Evolutionary conservation across 805 yeast genomes (phyloP), one percentile per base, ranked within the genome.

Genomic region (Kuraishia cidri): DNA sequence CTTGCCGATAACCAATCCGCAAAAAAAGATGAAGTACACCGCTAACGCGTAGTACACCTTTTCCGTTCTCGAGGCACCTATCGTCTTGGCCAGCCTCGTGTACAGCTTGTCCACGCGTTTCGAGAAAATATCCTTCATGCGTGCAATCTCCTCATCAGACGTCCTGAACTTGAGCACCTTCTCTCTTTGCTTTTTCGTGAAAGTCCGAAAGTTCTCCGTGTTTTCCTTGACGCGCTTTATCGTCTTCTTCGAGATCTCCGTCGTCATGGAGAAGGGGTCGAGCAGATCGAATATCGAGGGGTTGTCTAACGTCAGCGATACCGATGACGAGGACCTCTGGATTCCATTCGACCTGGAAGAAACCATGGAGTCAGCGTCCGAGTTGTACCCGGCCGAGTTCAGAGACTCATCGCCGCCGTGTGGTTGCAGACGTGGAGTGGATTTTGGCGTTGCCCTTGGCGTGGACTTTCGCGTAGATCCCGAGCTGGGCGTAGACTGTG

Each of bases 21-120:
- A 64, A 12, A 70, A 50, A 27, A 90, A 83, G 6, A 90, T 71
- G 33, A 72, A 56, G 36, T 75, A 71, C 25, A 86, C 62, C 0
- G 94, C 77, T 26, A 75, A 54, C 0, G 95, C 77, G 51, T 86
- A 92, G 50, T 86, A 86, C 16, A 77, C 43, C 52, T 90, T 90
- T 48, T 90, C 96, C 6, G 81, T 66, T 19, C 55, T 64, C 1
- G 77, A 66, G 19, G 69, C 66, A 27, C 59, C 46, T 31, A 62
- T 52, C 1, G 64, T 43, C 26, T 46, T 45, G 30, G 52, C 57
- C 32, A 68, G 44, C 26, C 64, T 52, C 4, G 43, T 31, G 40
- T 66, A 67, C 4, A 64, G 43, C 24, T 49, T 52, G 33, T 62
- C 67, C 11, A 66, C 50, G 24, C 56, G 50, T 8, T 36, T 32